Percentiles rank a stretch among this genome's conserved stretches.
Conservation (phyloP, 2,329 filamentous ascomycete genomes). For the Fusarium foetens region DNA sequence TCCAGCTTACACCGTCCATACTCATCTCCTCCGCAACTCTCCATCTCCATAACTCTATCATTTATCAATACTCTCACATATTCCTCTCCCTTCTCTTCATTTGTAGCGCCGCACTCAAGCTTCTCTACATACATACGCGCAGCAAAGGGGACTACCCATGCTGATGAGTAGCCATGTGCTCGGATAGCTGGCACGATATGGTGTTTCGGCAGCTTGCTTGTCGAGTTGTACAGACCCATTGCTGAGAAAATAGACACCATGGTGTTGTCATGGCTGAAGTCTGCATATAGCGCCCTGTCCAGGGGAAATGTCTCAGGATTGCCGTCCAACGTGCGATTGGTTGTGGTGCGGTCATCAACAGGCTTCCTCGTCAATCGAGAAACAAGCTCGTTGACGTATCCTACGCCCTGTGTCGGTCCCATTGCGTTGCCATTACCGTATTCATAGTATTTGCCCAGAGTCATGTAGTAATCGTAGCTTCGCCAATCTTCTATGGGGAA, state of each 20-base stretch:
- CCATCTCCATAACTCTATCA: constrained; percentile 79
- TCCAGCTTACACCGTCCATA: constrained; percentile 76
- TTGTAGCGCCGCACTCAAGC: constrained; percentile 69
- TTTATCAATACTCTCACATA: constrained; percentile 84
- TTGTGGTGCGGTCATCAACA: constrained; percentile 78
- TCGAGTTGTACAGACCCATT: constrained; percentile 79
- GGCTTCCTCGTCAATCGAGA: constrained; percentile 77
- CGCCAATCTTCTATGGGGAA: constrained; percentile 80
- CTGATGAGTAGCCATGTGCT: constrained; percentile 75
- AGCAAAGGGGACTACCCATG: constrained; percentile 85
- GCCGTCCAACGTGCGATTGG: constrained; percentile 80
- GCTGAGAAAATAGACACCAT: constrained; percentile 82
- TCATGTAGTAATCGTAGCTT: constrained; percentile 82
- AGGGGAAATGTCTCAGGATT: constrained; percentile 78
- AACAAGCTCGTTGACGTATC: constrained; percentile 88
- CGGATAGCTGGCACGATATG: constrained; percentile 61
- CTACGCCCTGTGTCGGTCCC: constrained; percentile 85
- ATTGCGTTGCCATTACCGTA: constrained; percentile 81
- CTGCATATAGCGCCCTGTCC: constrained; percentile 76
- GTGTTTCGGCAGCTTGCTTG: constrained; percentile 62
- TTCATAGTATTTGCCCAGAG: constrained; percentile 86
- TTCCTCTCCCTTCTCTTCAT: constrained; percentile 77
- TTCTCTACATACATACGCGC: constrained; percentile 88
- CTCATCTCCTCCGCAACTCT: constrained; percentile 75
- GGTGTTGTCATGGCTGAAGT: constrained; percentile 93